Evolutionary conservation across 805 yeast species (phyloP).

Genomic region (Candida krabiensis): DNA sequence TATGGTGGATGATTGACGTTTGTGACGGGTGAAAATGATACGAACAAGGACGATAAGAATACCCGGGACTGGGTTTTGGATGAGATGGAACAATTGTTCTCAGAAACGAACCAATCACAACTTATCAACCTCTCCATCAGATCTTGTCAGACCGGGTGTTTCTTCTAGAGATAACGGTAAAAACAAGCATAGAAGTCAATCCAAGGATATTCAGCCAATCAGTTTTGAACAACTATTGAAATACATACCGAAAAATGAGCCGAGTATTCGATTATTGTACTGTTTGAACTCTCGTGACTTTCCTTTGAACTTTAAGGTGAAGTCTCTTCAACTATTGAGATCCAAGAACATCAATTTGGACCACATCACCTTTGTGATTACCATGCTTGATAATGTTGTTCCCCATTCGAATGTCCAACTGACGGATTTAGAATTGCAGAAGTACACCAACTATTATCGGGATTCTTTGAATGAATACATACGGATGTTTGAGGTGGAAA

Average conservation of each 20-base stretch:
- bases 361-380: slow-evolving; percentile 15
- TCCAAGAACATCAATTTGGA: slow-evolving; percentile 1
- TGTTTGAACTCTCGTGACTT: slow-evolving; percentile 23
- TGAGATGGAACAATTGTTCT: too few species aligned
- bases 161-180: background rate
- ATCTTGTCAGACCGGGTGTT: too few species aligned
- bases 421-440: background rate
- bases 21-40: too few species aligned
- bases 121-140: too few species aligned
- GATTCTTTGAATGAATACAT: slow-evolving; percentile 9
- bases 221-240: slow-evolving; percentile 9
- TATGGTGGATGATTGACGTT: too few species aligned
- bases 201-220: slow-evolving; percentile 12
- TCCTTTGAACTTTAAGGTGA: slow-evolving; percentile 18
- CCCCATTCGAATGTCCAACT: background rate
- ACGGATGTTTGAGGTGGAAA: background rate
- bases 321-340: slow-evolving; percentile 5
- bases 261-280: slow-evolving; percentile 12
- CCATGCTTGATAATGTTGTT: slow-evolving; percentile 11
- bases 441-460: slow-evolving; percentile 2
- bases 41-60: too few species aligned
- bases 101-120: too few species aligned
- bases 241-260: slow-evolving; percentile 5
- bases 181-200: slow-evolving; percentile 1
- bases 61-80: too few species aligned